Conservation (phyloP, 352 stramenopile species). For the Pythium chondricola region DNA sequence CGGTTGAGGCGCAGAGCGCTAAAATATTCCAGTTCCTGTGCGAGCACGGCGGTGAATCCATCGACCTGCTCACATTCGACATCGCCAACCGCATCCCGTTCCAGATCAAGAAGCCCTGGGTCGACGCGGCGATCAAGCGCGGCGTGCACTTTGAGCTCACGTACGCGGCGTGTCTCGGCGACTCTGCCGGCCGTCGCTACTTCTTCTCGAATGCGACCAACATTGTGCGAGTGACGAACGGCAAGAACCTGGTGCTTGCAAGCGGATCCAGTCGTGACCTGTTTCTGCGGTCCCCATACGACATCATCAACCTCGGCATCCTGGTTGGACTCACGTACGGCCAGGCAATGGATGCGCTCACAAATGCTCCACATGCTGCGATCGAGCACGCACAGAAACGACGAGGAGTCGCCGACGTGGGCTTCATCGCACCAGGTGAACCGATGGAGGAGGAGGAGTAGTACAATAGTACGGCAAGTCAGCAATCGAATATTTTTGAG, state of each 20-base stretch:
- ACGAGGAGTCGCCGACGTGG: slow-evolving; percentile 39
- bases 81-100: slow-evolving; percentile 74
- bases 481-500: too few species aligned
- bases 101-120: slow-evolving; percentile 64
- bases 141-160: slow-evolving; percentile 76
- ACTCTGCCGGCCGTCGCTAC: slow-evolving; percentile 72
- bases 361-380: slow-evolving; percentile 43
- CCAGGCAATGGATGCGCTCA: slow-evolving; percentile 61
- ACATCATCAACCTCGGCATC: slow-evolving; percentile 75
- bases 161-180: slow-evolving; percentile 67
- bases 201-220: slow-evolving; percentile 85
- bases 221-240: slow-evolving; percentile 63
- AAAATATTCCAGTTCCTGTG: slow-evolving; percentile 85
- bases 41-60: slow-evolving; percentile 54
- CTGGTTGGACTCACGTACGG: slow-evolving; percentile 65
- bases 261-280: slow-evolving; percentile 71
- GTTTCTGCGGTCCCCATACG: slow-evolving; percentile 72
- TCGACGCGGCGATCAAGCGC: slow-evolving; percentile 67
- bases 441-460: too few species aligned
- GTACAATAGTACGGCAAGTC: too few species aligned
- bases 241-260: slow-evolving; percentile 63
- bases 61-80: slow-evolving; percentile 83
- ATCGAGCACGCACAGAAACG: slow-evolving; percentile 56
- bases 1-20: slow-evolving; percentile 44
- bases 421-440: slow-evolving; percentile 31